A percentile compares a stretch with the other conserved stretches of the same genome.
These are phyloP conservation scores for Mycena pura DNA, from an alignment of 768 basidiomycete genomes.

Conservation along the genomic window DNA sequence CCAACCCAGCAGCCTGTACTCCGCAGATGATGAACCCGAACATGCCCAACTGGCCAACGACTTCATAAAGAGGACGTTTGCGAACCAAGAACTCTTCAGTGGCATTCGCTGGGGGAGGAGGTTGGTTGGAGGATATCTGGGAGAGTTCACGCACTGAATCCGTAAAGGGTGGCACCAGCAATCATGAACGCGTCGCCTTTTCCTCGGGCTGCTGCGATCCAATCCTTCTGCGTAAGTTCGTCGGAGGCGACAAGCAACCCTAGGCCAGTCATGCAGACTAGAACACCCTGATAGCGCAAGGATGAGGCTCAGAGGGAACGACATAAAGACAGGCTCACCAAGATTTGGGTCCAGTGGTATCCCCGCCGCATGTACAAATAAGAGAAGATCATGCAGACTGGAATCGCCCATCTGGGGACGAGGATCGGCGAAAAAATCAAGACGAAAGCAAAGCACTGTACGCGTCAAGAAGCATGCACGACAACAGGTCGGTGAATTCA, in stretches of 20 bases:
- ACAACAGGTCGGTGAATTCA: conserved; percentile 85
- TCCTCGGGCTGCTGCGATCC: conserved; percentile 64
- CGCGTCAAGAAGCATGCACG: conserved; percentile 93
- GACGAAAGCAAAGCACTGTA: conserved; percentile 39
- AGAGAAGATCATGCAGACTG: conserved; percentile 82
- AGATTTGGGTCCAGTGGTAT: conserved; percentile 85
- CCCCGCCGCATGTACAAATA: conserved; percentile 82
- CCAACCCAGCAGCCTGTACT: conserved; percentile 76
- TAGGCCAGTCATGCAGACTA: conserved; percentile 77
- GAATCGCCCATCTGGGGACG: conserved; percentile 79
- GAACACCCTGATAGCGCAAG: conserved; percentile 61
- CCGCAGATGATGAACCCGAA: conserved; percentile 84
- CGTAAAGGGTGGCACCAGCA: conserved; percentile 84
- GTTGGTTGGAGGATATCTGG: neutral
- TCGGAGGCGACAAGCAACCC: conserved; percentile 84
- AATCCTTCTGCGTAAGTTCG: conserved; percentile 78
- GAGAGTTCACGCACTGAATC: conserved; percentile 67
- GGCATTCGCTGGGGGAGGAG: conserved; percentile 67
- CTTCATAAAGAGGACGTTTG: conserved; percentile 80
- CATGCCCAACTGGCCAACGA: conserved; percentile 87
- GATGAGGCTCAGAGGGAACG: neutral
- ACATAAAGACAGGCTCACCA: conserved; percentile 50
- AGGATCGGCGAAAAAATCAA: neutral
- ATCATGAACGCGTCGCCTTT: conserved; percentile 91
- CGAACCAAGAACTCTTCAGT: conserved; percentile 90